Base-by-base conservation (phyloP, 2,329 filamentous ascomycete species). In the Ophiognomonia clavigignenti-juglandacearum region DNA sequence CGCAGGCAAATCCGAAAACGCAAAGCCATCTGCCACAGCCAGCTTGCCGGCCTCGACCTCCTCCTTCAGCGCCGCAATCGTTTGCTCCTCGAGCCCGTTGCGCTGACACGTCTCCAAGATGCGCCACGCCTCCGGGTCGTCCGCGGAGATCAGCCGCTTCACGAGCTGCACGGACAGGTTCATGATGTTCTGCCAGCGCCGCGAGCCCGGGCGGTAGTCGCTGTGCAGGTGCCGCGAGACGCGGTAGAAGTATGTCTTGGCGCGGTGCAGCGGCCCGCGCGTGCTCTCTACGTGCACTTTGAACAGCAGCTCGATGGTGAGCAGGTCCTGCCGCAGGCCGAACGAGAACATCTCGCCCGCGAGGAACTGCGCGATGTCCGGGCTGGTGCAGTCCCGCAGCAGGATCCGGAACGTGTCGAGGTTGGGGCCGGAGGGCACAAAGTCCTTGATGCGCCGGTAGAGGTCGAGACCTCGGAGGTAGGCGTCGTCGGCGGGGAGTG, bases 121-220 rank as follows among this genome's bases (percentile, higher is more conserved):
- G 10, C 42, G 50, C 50, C 50, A 52, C 9, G 50, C 50, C 35
- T 52, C 50, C 11, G 43, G 42, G 29, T 52, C 58, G 10, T 46
- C 37, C 36, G 49, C 50, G n/a, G 27, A 29, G 13, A 52, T 45
- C 22, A 52, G 43, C 26, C 50, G 38, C 35, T 39, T 46, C 39
- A 52, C 34, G 36, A 52, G 50, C 42, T 43, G 38, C 29, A 52
- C 50, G 9, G 50, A 45, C 20, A 52, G 16, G 9, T 49, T 36
- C 50, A 52, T 46, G 38, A 46, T 40, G 9, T 48, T 47, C 10
- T 27, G 38, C 43, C 43, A 26, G 41, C 43, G 49, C 3, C 39
- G 42, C 16, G 11, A 38, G 1, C 39, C 46, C 24, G 11, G 41
- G 18, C 35, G 22, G 13, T 50, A 44, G n/a, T 34, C 29, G 11